Base-by-base conservation (phyloP, 129 eudicot genomes). In the Helichrysum umbraculigerum region DNA sequence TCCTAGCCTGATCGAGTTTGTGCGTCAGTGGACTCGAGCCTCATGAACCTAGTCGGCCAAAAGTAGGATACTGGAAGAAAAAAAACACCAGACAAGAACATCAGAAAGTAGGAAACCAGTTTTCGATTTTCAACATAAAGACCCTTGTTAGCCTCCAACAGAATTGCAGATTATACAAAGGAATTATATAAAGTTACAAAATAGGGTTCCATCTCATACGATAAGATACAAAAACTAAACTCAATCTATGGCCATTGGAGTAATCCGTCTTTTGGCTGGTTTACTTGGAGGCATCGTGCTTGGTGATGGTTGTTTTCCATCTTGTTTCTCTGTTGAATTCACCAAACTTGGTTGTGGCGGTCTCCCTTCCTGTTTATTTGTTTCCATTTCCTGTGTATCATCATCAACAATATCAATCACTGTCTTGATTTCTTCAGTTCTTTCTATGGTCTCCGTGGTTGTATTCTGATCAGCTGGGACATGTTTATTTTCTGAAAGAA, bases 231-330 rank as follows among this genome's bases (percentile, higher is more conserved):
- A 6, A 47, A 42, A 74, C 66, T 66, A 21, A 25, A 22, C 20
- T 85, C 76, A 88, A 86, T 87, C 94, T 37, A 91, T 86, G 63
- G 93, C 99, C 90, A 95, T 88, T 7, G 99, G 99, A 8, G 97
- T 95, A 65, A 95, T 95, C 16, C 99, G 88, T 82, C 90, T 85
- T 84, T 82, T 95, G 14, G 96, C 88, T 54, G 96, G 86, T 85
- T 89, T 95, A 70, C 68, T 85, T 71, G 88, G 68, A 58, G 58
- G 39, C 5, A 79, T 57, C 35, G 86, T 64, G 63, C 60, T 76
- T 57, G 88, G 32, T 22, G 82, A 74, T 51, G 71, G 74, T 82
- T 76, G 85, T 68, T 80, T 82, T 19, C 6, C 79, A 47, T 60
- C 69, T 7, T 19, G 79, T 42, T 74, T 84, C 68, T 87, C 81